phyloP scores from a whole-genome alignment of 1,284 basidiomycete species.

The Bondarzewia mesenterica region DNA sequence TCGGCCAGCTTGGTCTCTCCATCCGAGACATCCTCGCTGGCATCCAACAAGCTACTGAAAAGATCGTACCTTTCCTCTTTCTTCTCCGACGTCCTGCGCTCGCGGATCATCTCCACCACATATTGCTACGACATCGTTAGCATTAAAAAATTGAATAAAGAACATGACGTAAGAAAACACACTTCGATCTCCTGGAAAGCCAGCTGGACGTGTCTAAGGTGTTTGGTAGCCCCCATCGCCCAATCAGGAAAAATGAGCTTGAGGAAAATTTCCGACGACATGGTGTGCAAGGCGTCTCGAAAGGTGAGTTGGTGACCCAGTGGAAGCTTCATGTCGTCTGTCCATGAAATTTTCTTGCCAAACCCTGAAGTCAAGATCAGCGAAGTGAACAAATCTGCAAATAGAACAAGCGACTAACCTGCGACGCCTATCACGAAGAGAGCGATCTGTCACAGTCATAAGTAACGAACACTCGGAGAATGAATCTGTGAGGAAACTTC shows the following conservation, averaged over 20 bases:
- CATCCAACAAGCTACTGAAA: conserved; percentile 45
- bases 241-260: conserved; percentile 38
- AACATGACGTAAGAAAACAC: conserved; percentile 3
- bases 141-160: neutral
- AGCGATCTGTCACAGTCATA: conserved; percentile 31
- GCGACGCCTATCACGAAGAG: conserved; percentile 49
- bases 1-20: conserved; percentile 33
- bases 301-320: conserved; percentile 46
- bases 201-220: conserved; percentile 24
- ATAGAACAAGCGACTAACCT: conserved; percentile 22
- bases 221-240: conserved; percentile 32
- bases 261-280: conserved; percentile 9
- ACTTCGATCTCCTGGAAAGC: conserved; percentile 47
- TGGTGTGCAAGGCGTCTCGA: conserved; percentile 25
- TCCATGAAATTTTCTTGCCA: conserved; percentile 43
- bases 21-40: conserved; percentile 29
- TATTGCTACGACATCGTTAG: conserved; percentile 25
- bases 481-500: conserved; percentile 14
- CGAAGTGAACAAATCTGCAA: neutral
- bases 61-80: conserved; percentile 43
- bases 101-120: conserved; percentile 48
- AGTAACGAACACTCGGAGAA: neutral
- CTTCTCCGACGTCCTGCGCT: conserved; percentile 28
- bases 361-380: conserved; percentile 29
- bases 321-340: conserved; percentile 32